Evolutionary conservation across 306 rosid species (phyloP), one percentile per base, ranked within the genome.

Genomic region (Trifolium repens): DNA sequence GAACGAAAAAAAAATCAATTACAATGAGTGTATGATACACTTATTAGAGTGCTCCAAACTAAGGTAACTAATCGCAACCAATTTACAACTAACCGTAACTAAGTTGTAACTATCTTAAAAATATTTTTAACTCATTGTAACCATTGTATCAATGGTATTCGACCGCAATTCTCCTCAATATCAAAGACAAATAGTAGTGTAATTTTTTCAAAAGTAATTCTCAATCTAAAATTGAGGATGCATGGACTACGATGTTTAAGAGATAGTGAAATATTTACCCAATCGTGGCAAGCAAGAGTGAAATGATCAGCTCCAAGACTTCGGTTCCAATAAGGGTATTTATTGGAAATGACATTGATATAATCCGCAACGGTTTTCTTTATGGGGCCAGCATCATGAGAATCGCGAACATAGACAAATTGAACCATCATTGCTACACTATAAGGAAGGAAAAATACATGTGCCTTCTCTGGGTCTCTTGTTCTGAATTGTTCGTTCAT

Each of bases 251-350:
- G 39, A 59, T 27, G 14, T 59, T 30, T 2, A 75, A 52, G 32
- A 24, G 22, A 39, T 2, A 24, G 43, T 30, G 78, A 49, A 14
- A 1, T 79, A 86, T n/a, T 77, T 58, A 77, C 98, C 99, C 99
- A 96, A 73, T 96, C 99, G 67, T 96, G 99, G 89, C 99, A 96
- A 60, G 97, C 67, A 57, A 96, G 91, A 85, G 84, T 90, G 80
- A 96, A 96, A 54, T 96, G 99, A 82, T 96, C 99, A 2, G 92
- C 91, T 14, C 96, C 99, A 2, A 90, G 91, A 84, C 97, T 90
- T 81, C 97, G 85, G 42, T 96, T 96, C 99, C 99, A 96, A 68
- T 39, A 92, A 13, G 93, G 92, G 24, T 96, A 85, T 79, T 79
- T 90, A 66, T 17, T 53, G 0, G 86, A 76, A 19, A 96, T 67